These are phyloP conservation scores for Termitomyces sp. DNA, from an alignment of 768 basidiomycete species.

Conservation along the genomic window DNA sequence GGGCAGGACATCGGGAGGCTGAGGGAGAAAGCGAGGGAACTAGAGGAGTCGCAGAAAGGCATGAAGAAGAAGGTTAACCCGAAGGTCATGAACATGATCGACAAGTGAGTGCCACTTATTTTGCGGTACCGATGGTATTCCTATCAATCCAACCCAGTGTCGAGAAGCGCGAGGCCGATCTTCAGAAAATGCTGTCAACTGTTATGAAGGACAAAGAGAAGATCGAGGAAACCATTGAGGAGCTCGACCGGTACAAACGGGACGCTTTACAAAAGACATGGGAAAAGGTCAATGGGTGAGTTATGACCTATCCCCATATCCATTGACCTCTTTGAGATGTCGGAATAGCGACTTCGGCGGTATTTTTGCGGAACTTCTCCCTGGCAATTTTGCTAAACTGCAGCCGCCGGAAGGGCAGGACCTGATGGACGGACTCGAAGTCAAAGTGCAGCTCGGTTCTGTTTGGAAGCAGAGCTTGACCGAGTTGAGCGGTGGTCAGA, in stretches of 20 bases:
- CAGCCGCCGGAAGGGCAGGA: conserved; percentile 93
- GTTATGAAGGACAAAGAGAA: conserved; percentile 92
- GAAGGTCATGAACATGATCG: conserved; percentile 95
- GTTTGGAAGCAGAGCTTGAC: conserved; percentile 99
- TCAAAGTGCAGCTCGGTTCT: conserved; percentile 91
- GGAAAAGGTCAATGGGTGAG: conserved; percentile 91
- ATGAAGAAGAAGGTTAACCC: conserved; percentile 96
- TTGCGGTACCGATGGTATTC: background rate
- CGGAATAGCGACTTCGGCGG: conserved; percentile 85
- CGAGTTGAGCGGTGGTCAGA: conserved; percentile 94
- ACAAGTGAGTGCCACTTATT: conserved; percentile 56
- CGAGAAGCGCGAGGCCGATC: conserved; percentile 86
- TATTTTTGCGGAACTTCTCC: conserved; percentile 93
- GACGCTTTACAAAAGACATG: conserved; percentile 94
- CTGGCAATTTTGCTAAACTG: conserved; percentile 94
- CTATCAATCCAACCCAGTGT: conserved; percentile 50
- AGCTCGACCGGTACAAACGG: conserved; percentile 91
- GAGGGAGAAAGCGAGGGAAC: conserved; percentile 64
- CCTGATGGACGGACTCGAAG: conserved; percentile 92
- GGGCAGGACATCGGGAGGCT: conserved; percentile 59
- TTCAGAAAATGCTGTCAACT: conserved; percentile 85
- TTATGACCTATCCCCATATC: conserved; percentile 7
- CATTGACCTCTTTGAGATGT: conserved; percentile 1
- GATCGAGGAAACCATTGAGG: conserved; percentile 91
- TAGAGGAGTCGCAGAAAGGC: conserved; percentile 75